Percentiles rank a stretch among this genome's conserved stretches.
phyloP scores from a whole-genome alignment of 2,329 filamentous ascomycete genomes.

The Bipolaris bicolor region DNA sequence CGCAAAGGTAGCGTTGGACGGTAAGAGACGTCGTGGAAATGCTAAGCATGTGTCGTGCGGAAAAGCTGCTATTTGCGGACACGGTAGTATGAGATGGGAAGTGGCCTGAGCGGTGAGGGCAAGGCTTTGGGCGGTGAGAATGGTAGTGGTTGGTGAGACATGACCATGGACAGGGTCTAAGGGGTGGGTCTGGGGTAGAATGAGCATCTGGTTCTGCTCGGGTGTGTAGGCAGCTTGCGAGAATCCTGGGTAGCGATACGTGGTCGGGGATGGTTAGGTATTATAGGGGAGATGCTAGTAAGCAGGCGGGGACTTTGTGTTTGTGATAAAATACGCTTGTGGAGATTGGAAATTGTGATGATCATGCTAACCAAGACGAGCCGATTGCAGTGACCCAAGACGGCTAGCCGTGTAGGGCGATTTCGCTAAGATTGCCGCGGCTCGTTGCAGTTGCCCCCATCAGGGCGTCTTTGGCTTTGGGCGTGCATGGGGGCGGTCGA shows the following conservation, averaged over 20 bases:
- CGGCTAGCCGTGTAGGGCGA: not conserved
- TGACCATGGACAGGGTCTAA: slow-evolving; percentile 14
- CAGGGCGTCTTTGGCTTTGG: slow-evolving; percentile 18
- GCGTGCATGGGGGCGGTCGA: slow-evolving; percentile 8
- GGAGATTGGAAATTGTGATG: slow-evolving; percentile 14
- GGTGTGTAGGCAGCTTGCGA: slow-evolving; percentile 10
- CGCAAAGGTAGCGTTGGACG: not conserved
- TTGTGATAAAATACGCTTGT: slow-evolving; percentile 7
- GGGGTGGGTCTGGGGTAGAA: slow-evolving; percentile 25
- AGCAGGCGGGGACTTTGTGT: slow-evolving; percentile 1
- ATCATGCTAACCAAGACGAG: slow-evolving; percentile 2
- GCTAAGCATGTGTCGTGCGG: not conserved
- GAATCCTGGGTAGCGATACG: not conserved
- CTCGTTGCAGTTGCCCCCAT: slow-evolving; percentile 2
- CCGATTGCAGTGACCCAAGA: not conserved
- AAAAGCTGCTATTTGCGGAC: slow-evolving; percentile 9
- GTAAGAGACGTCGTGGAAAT: not conserved
- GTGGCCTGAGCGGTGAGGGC: slow-evolving; percentile 4
- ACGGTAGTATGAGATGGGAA: not conserved
- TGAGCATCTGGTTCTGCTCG: slow-evolving; percentile 11
- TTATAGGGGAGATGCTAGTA: not conserved
- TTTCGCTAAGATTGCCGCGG: not conserved
- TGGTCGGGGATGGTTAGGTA: not conserved
- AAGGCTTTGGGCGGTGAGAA: slow-evolving; percentile 10
- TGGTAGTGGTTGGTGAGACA: slow-evolving; percentile 7